Conservation (phyloP, 441 rosid species). For the Populus hybrid region DNA sequence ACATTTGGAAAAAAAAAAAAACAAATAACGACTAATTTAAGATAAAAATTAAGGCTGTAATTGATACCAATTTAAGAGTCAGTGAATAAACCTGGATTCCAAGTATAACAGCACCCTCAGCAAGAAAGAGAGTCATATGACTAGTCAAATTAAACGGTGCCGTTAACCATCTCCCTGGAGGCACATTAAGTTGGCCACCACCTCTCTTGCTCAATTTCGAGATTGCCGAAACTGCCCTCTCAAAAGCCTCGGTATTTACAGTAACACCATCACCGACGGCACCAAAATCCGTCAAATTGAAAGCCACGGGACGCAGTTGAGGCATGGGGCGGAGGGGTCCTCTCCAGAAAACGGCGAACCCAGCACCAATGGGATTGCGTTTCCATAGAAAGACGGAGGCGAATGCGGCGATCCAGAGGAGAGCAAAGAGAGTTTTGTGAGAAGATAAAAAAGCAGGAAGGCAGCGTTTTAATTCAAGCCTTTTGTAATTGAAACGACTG, state of each 20-base stretch:
- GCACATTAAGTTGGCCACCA: constrained; percentile 90
- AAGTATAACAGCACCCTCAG: constrained; percentile 80
- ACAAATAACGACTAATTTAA: neutral
- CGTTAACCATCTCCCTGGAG: constrained; percentile 88
- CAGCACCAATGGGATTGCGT: constrained; percentile 39
- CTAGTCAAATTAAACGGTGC: constrained; percentile 97
- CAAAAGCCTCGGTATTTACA: constrained; percentile 82
- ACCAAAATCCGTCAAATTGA: constrained; percentile 87
- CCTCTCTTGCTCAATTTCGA: constrained; percentile 68
- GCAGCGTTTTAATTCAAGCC: constrained; percentile 59
- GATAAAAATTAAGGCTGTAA: neutral
- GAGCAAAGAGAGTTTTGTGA: constrained; percentile 66
- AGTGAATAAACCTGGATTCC: constrained; percentile 58
- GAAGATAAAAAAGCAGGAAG: constrained; percentile 55
- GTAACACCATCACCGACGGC: constrained; percentile 85
- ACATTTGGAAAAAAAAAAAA: neutral
- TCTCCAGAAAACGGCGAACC: constrained; percentile 40
- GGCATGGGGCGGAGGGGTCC: constrained; percentile 45
- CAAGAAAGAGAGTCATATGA: constrained; percentile 86
- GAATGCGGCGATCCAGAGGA: constrained; percentile 82
- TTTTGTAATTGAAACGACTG: constrained; percentile 45
- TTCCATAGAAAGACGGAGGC: constrained; percentile 82
- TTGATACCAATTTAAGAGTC: neutral
- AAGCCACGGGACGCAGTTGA: constrained; percentile 52
- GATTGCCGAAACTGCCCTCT: constrained; percentile 75